Evolutionary conservation across 192 early-diverging fungal species (phyloP).

Genomic region (Thoreauomyces humboldtii): DNA sequence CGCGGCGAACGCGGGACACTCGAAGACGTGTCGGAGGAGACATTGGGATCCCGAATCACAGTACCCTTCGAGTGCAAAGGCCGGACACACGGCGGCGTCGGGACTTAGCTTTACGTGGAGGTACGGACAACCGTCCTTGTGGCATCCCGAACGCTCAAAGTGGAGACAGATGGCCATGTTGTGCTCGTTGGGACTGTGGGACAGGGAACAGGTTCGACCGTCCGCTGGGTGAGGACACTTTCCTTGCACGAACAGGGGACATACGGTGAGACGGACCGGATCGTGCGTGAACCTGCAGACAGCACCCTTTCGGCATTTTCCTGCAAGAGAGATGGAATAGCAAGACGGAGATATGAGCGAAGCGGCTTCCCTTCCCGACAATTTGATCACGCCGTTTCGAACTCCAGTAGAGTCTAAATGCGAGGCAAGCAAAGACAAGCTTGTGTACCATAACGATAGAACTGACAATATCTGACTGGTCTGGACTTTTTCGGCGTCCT

Average conservation of each 20-base stretch:
- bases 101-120: constrained; percentile 28
- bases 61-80: constrained; percentile 27
- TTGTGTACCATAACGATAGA: constrained; percentile 22
- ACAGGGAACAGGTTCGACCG: constrained; percentile 6
- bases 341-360: not conserved
- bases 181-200: constrained; percentile 22
- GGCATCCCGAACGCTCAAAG: constrained; percentile 26
- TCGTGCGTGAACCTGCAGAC: constrained; percentile 24
- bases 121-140: constrained; percentile 29
- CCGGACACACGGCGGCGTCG: constrained; percentile 22
- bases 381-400: too few species aligned
- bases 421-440: not conserved
- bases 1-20: constrained; percentile 32
- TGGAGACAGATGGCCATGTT: constrained; percentile 33
- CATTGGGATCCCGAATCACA: constrained; percentile 25
- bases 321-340: constrained; percentile 6
- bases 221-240: too few species aligned
- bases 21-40: constrained; percentile 17
- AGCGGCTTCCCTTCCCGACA: too few species aligned
- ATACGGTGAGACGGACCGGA: constrained; percentile 19
- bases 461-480: constrained; percentile 16
- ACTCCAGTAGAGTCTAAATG: too few species aligned
- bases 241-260: constrained; percentile 21
- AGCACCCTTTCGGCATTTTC: constrained; percentile 15
- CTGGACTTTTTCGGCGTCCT: not conserved